Conservation (phyloP, 345 rosid genomes). For the Lepidium sativum region DNA sequence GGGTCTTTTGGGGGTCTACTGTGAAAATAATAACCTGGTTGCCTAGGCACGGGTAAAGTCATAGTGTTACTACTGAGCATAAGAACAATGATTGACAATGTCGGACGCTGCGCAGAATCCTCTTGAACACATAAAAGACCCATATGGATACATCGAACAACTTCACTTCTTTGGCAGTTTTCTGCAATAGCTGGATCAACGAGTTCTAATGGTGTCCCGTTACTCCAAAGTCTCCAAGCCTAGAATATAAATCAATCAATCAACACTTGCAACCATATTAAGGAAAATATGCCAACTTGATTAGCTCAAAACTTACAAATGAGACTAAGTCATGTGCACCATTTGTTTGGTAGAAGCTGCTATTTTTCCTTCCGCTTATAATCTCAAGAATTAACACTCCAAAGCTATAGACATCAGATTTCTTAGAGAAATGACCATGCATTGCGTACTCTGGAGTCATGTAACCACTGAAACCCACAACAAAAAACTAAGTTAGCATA, state of each 20-base stretch:
- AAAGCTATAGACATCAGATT: too few species aligned
- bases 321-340: not conserved
- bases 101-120: conserved; percentile 43
- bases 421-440: too few species aligned
- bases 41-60: conserved; percentile 27
- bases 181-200: conserved; percentile 33
- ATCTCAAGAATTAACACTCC: too few species aligned
- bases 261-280: not conserved
- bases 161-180: conserved; percentile 29
- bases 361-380: too few species aligned
- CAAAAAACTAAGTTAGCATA: conserved; percentile 22
- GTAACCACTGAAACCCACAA: too few species aligned
- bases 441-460: too few species aligned
- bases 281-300: not conserved
- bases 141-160: not conserved
- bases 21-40: conserved; percentile 31
- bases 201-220: conserved; percentile 1
- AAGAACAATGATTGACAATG: conserved; percentile 33
- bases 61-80: conserved; percentile 32
- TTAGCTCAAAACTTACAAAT: conserved; percentile 16
- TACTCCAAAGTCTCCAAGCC: conserved; percentile 53
- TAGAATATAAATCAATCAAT: conserved; percentile 7
- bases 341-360: too few species aligned
- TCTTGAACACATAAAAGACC: conserved; percentile 12
- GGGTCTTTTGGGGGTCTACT: conserved; percentile 8